A percentile compares a stretch with the other conserved stretches of the same genome.
phyloP scores from a whole-genome alignment of 352 stramenopile species.

The Phytophthora fragariae region DNA sequence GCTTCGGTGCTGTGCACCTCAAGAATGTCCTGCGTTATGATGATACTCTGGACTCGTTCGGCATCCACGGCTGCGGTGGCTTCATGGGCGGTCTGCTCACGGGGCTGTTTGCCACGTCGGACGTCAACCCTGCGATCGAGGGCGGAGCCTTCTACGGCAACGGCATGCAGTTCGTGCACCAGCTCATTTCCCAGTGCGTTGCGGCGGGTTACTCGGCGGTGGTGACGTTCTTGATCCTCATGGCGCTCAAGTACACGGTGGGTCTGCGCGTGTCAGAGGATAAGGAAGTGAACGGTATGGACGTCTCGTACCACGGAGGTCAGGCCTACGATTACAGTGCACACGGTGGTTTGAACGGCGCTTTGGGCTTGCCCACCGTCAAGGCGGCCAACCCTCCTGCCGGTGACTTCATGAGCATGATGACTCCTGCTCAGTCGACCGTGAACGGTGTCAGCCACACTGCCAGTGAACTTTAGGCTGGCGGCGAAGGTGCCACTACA shows the following conservation, averaged over 20 bases:
- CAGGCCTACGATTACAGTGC: slow-evolving; percentile 61
- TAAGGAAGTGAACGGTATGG: slow-evolving; percentile 77
- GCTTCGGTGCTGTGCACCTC: slow-evolving; percentile 60
- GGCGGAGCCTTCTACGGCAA: slow-evolving; percentile 64
- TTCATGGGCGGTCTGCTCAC: slow-evolving; percentile 74
- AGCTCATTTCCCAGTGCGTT: slow-evolving; percentile 63
- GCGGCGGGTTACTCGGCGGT: slow-evolving; percentile 68
- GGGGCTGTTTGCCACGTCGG: slow-evolving; percentile 66
- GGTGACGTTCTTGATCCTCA: slow-evolving; percentile 75
- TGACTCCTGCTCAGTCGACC: slow-evolving; percentile 9
- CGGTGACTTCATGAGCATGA: slow-evolving; percentile 33
- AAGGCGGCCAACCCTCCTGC: slow-evolving; percentile 25
- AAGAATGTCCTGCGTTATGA: slow-evolving; percentile 78
- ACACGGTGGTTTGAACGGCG: slow-evolving; percentile 13
- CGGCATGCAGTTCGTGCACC: slow-evolving; percentile 50
- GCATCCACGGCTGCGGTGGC: slow-evolving; percentile 74
- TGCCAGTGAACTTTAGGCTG: slow-evolving; percentile 8
- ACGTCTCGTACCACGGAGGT: slow-evolving; percentile 74
- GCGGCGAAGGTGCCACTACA: not conserved
- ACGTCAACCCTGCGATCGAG: slow-evolving; percentile 58
- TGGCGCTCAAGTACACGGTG: slow-evolving; percentile 73
- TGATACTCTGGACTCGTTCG: slow-evolving; percentile 82
- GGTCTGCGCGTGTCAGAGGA: slow-evolving; percentile 73
- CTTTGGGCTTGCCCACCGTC: slow-evolving; percentile 9
- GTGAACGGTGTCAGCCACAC: slow-evolving; percentile 12